phyloP scores from a whole-genome alignment of 2,329 filamentous ascomycete genomes.

The Leptographium flavum region DNA sequence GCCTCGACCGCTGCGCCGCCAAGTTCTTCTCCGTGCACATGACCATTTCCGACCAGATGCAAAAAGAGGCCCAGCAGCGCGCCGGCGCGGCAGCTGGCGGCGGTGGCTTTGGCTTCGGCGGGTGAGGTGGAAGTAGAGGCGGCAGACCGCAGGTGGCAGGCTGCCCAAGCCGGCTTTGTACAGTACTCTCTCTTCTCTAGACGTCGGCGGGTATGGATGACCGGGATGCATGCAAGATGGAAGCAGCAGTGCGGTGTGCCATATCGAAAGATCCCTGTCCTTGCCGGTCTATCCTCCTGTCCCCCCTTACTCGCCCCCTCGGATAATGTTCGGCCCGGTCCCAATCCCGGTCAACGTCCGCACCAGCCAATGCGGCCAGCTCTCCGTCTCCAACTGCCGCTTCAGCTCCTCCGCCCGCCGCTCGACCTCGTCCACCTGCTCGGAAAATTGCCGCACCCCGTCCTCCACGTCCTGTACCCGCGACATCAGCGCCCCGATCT shows the following conservation, averaged over 20 bases:
- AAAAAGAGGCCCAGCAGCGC: constrained; percentile 63
- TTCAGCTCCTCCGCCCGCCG: constrained; percentile 48
- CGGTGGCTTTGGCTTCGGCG: constrained; percentile 22
- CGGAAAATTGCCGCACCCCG: constrained; percentile 64
- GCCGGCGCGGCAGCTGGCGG: constrained; percentile 39
- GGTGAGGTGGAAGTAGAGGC: constrained; percentile 5
- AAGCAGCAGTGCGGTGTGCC: no score
- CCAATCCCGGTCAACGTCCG: constrained; percentile 46
- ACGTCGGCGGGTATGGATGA: no score
- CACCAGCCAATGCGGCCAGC: constrained; percentile 50
- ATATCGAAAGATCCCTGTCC: no score
- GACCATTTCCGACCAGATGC: constrained; percentile 95
- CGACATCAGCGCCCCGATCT: constrained; percentile 64
- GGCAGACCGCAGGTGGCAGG: no score
- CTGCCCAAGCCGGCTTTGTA: no score
- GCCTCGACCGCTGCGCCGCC: constrained; percentile 88
- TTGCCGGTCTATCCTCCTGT: neutral
- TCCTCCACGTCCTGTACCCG: constrained; percentile 82
- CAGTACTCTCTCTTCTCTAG: neutral
- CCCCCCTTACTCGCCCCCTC: constrained; percentile 1
- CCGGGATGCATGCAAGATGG: no score
- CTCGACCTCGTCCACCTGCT: constrained; percentile 61
- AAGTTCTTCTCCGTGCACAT: constrained; percentile 99
- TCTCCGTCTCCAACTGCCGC: constrained; percentile 46
- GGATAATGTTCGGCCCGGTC: constrained; percentile 42